Evolutionary conservation across 1,139 yeast species (phyloP), one percentile per base, ranked within the genome.

Genomic region (Nakaseomyces kungkrabaensis): DNA sequence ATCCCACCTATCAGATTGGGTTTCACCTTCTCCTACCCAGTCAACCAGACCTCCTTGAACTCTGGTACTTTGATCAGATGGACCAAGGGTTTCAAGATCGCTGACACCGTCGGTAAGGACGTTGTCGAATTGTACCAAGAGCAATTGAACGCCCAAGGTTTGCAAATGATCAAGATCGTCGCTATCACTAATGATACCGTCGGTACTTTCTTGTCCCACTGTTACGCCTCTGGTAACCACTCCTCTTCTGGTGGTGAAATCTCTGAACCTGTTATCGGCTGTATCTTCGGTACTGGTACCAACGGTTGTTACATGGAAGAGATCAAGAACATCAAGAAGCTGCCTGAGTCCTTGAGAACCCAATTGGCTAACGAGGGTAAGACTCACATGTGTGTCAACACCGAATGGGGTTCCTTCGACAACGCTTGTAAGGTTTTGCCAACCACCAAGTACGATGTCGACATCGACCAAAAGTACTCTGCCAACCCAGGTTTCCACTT

Each of bases 331-430:
- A 85, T 92, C 57, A 77, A 77, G 51, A 90, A 90, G 68, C 73
- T 89, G 54, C 68, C 70, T 1, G 69, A 69, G 7, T 66, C 71
- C 8, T 58, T 72, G 5, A 74, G 74, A 25, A 68, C 73, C 37
- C 48, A 54, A 27, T 48, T 62, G 11, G 63, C 74, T 48, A 71
- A 71, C 48, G 66, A 69, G 44, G 80, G 78, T 31, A 77, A 78
- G 54, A 72, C 74, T 2, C 82, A 86, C 53, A 90, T 90, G 97
- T 85, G 88, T 51, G 76, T 90, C 61, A 90, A 90, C 72, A 90
- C 96, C 43, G 98, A 90, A 71, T 90, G 97, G 97, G 98, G 98
- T 54, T 86, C 96, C 47, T 90, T 89, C 65, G 97, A 92, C 68
- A 89, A 90, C 62, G 81, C 78, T 36, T 73, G 89, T 51, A 72